Conservation (phyloP, 805 yeast genomes). For the Metschnikowia amazonensis region DNA sequence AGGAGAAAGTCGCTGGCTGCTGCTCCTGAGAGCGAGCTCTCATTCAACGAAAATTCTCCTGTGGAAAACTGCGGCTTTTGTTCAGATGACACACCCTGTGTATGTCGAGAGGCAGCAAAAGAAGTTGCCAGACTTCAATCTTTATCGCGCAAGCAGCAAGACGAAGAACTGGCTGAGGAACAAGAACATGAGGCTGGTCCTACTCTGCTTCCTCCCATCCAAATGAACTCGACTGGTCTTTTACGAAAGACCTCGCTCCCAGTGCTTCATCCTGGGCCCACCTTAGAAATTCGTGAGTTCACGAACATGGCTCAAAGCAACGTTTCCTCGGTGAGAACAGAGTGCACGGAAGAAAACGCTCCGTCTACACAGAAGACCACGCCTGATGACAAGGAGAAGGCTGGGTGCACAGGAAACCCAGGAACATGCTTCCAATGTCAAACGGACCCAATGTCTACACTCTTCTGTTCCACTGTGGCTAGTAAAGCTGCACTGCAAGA, state of each 20-base stretch:
- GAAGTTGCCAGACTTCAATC: conserved; percentile 42
- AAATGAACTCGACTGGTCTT: conserved; percentile 23
- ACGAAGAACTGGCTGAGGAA: conserved; percentile 15
- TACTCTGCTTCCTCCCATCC: conserved; percentile 43
- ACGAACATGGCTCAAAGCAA: conserved; percentile 38
- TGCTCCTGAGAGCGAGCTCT: conserved; percentile 2
- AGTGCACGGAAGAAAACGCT: not conserved
- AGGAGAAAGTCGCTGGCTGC: conserved; percentile 14
- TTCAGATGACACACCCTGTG: conserved; percentile 86
- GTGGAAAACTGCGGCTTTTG: conserved; percentile 90
- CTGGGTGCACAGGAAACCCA: conserved; percentile 80
- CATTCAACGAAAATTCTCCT: conserved; percentile 45
- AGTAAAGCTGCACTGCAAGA: conserved; percentile 36
- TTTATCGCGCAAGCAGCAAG: conserved; percentile 19
- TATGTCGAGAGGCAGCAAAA: conserved; percentile 75
- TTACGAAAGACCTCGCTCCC: conserved; percentile 39
- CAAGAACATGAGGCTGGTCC: conserved; percentile 18
- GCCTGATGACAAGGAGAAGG: conserved; percentile 16
- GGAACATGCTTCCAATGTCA: conserved; percentile 85
- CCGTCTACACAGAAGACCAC: conserved; percentile 1
- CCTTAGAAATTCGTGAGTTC: conserved; percentile 48
- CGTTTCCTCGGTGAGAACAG: conserved; percentile 29
- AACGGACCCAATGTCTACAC: conserved; percentile 79
- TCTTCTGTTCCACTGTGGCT: conserved; percentile 85
- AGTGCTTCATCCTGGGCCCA: conserved; percentile 63